These are phyloP conservation scores for Solanum chacoense DNA, from an alignment of 305 asterid species.

Conservation along the genomic window DNA sequence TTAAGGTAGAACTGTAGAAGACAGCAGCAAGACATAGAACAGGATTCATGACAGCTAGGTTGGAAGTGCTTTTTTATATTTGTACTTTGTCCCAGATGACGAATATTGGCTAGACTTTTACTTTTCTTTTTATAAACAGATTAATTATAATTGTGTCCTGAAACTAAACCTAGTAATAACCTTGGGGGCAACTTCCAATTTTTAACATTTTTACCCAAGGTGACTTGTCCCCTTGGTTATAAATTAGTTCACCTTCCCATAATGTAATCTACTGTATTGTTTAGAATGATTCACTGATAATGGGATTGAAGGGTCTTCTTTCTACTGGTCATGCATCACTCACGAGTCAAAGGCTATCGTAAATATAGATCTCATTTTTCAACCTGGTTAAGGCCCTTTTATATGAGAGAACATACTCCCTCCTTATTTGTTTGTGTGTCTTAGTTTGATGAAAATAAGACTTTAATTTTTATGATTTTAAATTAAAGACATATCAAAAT, in stretches of 20 bases:
- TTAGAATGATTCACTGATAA: not conserved
- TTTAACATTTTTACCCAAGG: not conserved
- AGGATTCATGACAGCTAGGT: not conserved
- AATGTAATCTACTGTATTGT: not conserved
- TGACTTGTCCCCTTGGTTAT: not conserved
- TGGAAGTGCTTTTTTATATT: not conserved
- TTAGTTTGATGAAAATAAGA: not conserved
- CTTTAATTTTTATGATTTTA: not conserved
- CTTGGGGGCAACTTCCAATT: not conserved
- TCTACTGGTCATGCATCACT: not conserved
- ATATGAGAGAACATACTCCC: not conserved
- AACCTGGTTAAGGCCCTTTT: not conserved
- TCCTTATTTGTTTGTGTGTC: not conserved
- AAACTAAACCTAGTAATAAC: not conserved
- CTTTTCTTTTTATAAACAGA: not conserved
- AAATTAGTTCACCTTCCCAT: not conserved
- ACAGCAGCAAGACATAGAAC: not conserved
- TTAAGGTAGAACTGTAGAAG: slow-evolving; percentile 38
- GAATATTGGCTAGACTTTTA: not conserved
- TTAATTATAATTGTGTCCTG: not conserved
- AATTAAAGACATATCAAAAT: not conserved
- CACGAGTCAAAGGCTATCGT: not conserved
- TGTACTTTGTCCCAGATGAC: not conserved
- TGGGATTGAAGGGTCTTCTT: not conserved
- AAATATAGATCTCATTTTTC: not conserved